A percentile compares a stretch with the other conserved stretches of the same genome.
These are phyloP conservation scores for Corniculantispora saksenae DNA, from an alignment of 2,329 filamentous ascomycete genomes.

Conservation along the genomic window DNA sequence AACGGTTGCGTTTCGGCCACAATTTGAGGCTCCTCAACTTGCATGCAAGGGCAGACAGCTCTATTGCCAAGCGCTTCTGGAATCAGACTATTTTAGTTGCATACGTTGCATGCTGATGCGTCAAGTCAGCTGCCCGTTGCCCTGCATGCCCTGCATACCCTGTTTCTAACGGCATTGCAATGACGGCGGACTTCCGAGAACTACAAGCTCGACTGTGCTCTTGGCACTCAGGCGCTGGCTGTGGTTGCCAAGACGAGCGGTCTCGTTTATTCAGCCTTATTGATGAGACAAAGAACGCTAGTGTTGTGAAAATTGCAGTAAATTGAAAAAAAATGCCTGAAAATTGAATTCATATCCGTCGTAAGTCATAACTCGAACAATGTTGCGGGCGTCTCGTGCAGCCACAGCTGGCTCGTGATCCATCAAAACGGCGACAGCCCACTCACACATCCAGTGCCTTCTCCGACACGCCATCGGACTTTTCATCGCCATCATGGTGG, in stretches of 20 bases:
- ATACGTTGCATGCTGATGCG: not conserved
- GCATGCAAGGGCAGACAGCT: not conserved
- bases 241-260: not conserved
- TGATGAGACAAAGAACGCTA: not conserved
- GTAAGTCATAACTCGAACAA: constrained; percentile 6
- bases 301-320: not conserved
- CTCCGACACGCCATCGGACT: constrained; percentile 21
- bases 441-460: constrained; percentile 24
- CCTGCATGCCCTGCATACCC: too few species aligned
- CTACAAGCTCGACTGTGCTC: too few species aligned
- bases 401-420: not conserved
- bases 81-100: not conserved
- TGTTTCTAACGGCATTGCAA: too few species aligned
- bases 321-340: not conserved
- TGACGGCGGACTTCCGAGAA: too few species aligned
- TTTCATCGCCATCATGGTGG: constrained; percentile 23
- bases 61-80: not conserved
- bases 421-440: not conserved
- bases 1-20: not conserved
- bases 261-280: not conserved
- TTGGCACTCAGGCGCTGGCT: too few species aligned
- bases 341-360: not conserved
- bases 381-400: not conserved
- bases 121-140: not conserved
- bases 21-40: not conserved